Conservation (phyloP, 129 eudicot genomes). For the Pulicaria dysenterica region DNA sequence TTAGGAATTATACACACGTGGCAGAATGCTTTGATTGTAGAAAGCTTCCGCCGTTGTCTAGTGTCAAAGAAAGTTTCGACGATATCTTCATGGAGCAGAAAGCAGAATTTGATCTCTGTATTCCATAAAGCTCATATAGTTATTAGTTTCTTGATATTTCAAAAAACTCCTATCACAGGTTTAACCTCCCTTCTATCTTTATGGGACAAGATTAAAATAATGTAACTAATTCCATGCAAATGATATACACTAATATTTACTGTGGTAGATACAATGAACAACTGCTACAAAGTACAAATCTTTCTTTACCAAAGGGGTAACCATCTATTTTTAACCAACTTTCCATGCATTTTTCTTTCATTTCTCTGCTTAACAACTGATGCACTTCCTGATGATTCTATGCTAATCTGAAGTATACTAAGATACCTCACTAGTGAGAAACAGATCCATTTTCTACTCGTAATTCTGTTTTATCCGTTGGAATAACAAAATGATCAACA, state of each 20-base stretch:
- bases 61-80: too few relatives aligned
- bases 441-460: conserved; percentile 43
- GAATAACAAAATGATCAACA: conserved; percentile 77
- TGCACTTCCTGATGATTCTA: conserved; percentile 1
- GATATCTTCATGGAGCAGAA: too few relatives aligned
- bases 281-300: conserved; percentile 3
- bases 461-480: conserved; percentile 31
- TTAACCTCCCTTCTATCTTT: too few relatives aligned
- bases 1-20: too few relatives aligned
- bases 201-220: background rate
- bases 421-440: conserved; percentile 31
- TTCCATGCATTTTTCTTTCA: background rate
- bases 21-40: too few relatives aligned
- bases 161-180: too few relatives aligned
- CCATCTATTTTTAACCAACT: conserved; percentile 14
- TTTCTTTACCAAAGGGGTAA: background rate
- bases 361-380: background rate
- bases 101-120: too few relatives aligned
- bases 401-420: conserved; percentile 6
- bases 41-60: too few relatives aligned
- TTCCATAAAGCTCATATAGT: too few relatives aligned
- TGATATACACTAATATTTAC: conserved; percentile 13
- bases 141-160: too few relatives aligned
- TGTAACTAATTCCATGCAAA: background rate
- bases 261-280: conserved; percentile 17